A percentile compares a stretch with the other conserved stretches of the same genome.
phyloP scores from a whole-genome alignment of 805 yeast genomes.

The Maudiozyma turicensis region DNA sequence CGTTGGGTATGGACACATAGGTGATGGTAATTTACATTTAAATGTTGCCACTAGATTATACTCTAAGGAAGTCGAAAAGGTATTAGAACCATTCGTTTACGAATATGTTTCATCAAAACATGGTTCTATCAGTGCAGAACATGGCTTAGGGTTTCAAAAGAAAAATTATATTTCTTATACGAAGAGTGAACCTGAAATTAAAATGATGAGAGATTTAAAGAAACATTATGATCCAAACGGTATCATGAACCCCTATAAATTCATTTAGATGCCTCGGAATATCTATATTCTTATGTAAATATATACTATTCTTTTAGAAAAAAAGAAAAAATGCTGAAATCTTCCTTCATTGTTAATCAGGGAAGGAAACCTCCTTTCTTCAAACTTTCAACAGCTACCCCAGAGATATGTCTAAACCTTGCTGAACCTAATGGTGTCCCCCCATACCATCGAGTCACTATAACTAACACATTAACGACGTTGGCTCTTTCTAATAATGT shows the following conservation, averaged over 20 bases:
- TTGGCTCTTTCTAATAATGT: conserved; percentile 42
- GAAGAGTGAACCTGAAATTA: conserved; percentile 61
- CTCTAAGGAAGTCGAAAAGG: conserved; percentile 64
- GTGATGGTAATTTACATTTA: conserved; percentile 93
- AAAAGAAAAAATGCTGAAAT: not conserved
- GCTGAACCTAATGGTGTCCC: conserved; percentile 66
- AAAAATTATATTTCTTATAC: conserved; percentile 80
- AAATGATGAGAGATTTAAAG: conserved; percentile 70
- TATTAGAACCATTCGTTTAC: conserved; percentile 88
- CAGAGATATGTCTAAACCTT: conserved; percentile 58
- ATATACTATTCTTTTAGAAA: not conserved
- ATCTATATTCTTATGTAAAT: not conserved
- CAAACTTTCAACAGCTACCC: conserved; percentile 45
- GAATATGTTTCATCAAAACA: conserved; percentile 65
- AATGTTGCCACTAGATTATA: conserved; percentile 87
- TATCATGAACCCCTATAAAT: conserved; percentile 91
- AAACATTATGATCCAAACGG: conserved; percentile 81
- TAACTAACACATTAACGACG: conserved; percentile 46
- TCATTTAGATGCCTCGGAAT: conserved; percentile 37
- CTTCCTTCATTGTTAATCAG: not conserved
- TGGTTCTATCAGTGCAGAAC: conserved; percentile 96
- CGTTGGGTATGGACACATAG: conserved; percentile 96
- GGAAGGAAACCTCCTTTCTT: conserved; percentile 29
- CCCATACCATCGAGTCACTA: conserved; percentile 77
- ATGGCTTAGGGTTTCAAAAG: conserved; percentile 96